These are phyloP conservation scores for Trichaptum fuscoviolaceum DNA, from an alignment of 768 basidiomycete genomes.

Conservation along the genomic window DNA sequence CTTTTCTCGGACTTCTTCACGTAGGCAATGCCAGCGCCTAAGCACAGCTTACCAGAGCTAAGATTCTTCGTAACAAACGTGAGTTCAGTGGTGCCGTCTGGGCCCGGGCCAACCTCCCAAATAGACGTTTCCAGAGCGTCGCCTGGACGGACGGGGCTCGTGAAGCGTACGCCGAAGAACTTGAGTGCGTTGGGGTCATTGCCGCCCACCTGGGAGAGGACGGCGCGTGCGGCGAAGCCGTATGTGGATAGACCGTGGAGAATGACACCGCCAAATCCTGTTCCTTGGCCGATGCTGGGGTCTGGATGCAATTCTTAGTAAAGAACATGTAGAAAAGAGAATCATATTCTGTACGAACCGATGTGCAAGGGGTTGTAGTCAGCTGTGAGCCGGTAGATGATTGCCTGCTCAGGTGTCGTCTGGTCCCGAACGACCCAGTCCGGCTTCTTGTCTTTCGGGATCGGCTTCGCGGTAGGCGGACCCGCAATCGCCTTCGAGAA, in stretches of 20 bases:
- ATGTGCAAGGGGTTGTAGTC: constrained; percentile 80
- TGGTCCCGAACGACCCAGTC: constrained; percentile 58
- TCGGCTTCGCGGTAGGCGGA: constrained; percentile 53
- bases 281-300: constrained; percentile 61
- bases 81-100: constrained; percentile 51
- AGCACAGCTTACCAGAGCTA: constrained; percentile 54
- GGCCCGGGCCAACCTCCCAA: constrained; percentile 72
- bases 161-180: constrained; percentile 72
- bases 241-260: constrained; percentile 80
- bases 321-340: neutral
- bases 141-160: constrained; percentile 78
- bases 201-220: constrained; percentile 58
- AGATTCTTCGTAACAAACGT: constrained; percentile 59
- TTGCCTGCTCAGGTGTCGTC: constrained; percentile 61
- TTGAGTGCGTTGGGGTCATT: constrained; percentile 58
- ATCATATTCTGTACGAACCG: constrained; percentile 32
- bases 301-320: constrained; percentile 35
- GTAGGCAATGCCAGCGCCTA: constrained; percentile 62
- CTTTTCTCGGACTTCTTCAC: constrained; percentile 46
- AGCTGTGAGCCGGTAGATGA: constrained; percentile 68
- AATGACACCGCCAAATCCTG: constrained; percentile 81
- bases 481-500: constrained; percentile 58
- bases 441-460: constrained; percentile 55
- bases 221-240: constrained; percentile 75
- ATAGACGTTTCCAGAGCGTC: constrained; percentile 72